Conservation (phyloP, 345 rosid genomes). For the Gossypium raimondii region DNA sequence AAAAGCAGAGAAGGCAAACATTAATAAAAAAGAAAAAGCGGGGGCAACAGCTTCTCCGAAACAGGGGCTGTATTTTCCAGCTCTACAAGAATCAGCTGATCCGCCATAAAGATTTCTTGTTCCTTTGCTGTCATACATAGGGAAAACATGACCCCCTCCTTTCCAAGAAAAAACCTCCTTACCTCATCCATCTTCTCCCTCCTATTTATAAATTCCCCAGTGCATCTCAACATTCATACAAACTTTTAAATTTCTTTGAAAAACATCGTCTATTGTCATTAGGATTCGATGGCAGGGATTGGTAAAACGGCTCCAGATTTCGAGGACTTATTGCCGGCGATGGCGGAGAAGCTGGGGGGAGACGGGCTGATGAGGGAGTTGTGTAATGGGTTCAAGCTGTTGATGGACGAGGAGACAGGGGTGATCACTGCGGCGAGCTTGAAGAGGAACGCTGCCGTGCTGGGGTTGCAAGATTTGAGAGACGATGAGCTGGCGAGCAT, state of each 20-base stretch:
- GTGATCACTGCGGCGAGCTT: constrained; percentile 48
- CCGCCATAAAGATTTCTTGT: constrained; percentile 17
- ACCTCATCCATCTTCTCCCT: background rate
- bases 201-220: constrained; percentile 1
- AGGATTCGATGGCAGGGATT: constrained; percentile 17
- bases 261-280: background rate
- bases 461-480: constrained; percentile 36
- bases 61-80: background rate
- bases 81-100: constrained; percentile 20
- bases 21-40: background rate
- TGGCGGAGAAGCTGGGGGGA: constrained; percentile 56
- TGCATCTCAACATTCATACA: background rate
- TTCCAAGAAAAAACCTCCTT: constrained; percentile 20
- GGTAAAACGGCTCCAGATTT: constrained; percentile 26
- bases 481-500: constrained; percentile 43
- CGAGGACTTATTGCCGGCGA: constrained; percentile 46
- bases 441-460: constrained; percentile 36
- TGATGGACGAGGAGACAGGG: constrained; percentile 45
- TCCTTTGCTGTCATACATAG: constrained; percentile 30
- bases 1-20: background rate
- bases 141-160: constrained; percentile 21
- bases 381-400: constrained; percentile 45
- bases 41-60: constrained; percentile 13
- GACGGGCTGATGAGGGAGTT: constrained; percentile 48
- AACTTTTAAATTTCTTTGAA: background rate